phyloP scores from a whole-genome alignment of 176 grass and related monocot genomes.

The Rhynchospora pubera region DNA sequence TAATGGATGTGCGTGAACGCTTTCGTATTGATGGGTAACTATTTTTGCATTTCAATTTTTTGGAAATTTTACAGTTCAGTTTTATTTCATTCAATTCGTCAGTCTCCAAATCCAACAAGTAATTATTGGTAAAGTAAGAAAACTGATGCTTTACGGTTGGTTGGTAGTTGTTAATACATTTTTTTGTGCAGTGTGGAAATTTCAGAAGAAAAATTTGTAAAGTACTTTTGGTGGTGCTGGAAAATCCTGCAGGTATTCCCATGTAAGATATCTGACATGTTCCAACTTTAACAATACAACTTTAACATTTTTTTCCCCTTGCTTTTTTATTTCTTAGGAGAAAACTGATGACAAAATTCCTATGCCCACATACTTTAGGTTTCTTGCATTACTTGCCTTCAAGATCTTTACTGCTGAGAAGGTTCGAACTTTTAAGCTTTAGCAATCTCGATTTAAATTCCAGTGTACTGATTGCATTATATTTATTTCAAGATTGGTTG shows the following conservation, averaged over 20 bases:
- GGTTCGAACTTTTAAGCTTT: conserved; percentile 19
- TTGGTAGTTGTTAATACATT: neutral
- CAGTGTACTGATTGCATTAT: neutral
- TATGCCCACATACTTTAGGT: conserved; percentile 94
- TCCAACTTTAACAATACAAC: neutral
- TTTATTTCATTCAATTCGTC: neutral
- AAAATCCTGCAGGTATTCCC: conserved; percentile 57
- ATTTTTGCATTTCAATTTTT: neutral
- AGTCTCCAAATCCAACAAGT: neutral
- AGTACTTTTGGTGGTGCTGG: conserved; percentile 92
- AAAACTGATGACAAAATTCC: conserved; percentile 85
- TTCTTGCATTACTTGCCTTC: conserved; percentile 80
- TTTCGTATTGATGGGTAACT: conserved; percentile 76
- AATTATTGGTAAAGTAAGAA: neutral
- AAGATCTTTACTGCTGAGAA: conserved; percentile 93
- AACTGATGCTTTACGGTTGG: neutral
- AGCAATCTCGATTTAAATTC: neutral
- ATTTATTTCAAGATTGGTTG: conserved; percentile 9
- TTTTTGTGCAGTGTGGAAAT: conserved; percentile 57
- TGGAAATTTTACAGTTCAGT: no score
- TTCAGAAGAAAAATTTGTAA: conserved; percentile 78
- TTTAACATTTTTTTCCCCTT: conserved; percentile 19
- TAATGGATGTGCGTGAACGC: conserved; percentile 87
- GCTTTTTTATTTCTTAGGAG: conserved; percentile 43
- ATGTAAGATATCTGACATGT: neutral